Conservation (phyloP, 805 yeast genomes). For the Alloascoidea africana region DNA sequence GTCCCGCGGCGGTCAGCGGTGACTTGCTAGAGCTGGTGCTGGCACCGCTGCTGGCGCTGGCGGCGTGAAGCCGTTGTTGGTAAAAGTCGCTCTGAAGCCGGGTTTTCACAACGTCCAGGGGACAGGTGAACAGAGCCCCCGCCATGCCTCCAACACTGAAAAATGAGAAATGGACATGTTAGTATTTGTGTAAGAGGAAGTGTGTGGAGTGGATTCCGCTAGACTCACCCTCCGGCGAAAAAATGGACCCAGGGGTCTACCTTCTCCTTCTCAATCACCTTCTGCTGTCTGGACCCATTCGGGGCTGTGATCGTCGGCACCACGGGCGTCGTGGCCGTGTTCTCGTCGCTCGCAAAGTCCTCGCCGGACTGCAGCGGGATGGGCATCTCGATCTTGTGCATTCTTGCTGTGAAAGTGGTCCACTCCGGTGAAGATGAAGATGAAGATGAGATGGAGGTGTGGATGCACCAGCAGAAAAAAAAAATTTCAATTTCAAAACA, state of each 20-base stretch:
- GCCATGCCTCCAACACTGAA: constrained; percentile 97
- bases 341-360: constrained; percentile 11
- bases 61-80: constrained; percentile 6
- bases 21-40: constrained; percentile 11
- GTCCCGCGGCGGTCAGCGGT: constrained; percentile 29
- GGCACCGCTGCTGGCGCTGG: no score
- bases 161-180: constrained; percentile 68
- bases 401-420: background rate
- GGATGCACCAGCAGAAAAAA: background rate
- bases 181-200: background rate
- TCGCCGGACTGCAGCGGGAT: constrained; percentile 6
- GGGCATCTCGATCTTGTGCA: background rate
- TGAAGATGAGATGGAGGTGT: background rate
- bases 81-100: constrained; percentile 85
- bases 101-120: constrained; percentile 92
- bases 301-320: constrained; percentile 10
- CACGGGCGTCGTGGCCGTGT: constrained; percentile 10
- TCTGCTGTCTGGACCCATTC: constrained; percentile 4
- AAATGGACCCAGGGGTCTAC: constrained; percentile 34
- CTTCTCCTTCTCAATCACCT: constrained; percentile 9
- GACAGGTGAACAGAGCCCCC: constrained; percentile 89
- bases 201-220: background rate
- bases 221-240: constrained; percentile 23
- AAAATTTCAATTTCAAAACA: constrained; percentile 1
- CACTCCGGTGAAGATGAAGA: background rate